Evolutionary conservation across 176 grass and related monocot species (phyloP).

Genomic region (Aegilops tauschii): DNA sequence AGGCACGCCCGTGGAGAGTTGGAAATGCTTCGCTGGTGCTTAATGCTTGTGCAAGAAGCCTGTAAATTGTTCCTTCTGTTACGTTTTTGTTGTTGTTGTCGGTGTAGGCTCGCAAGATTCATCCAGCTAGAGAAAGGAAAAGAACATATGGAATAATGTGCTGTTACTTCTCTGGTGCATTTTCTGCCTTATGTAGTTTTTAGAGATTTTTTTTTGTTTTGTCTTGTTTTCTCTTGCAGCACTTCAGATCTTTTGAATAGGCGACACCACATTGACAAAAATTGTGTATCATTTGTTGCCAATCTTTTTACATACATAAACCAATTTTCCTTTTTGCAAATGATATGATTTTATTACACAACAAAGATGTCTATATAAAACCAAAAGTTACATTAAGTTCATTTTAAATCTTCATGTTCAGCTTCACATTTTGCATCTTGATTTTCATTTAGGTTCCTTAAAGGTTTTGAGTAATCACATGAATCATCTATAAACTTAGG

Average conservation of each 20-base stretch:
- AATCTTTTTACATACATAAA: not conserved
- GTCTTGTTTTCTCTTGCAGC: not conserved
- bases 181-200: not conserved
- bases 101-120: not conserved
- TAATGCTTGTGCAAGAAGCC: slow-evolving; percentile 24
- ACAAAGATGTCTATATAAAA: not conserved
- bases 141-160: not conserved
- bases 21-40: not conserved
- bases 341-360: not conserved
- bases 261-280: not conserved
- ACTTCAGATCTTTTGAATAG: not conserved
- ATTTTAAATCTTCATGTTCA: no score
- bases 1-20: not conserved
- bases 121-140: slow-evolving; percentile 21
- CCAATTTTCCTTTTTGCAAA: not conserved
- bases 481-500: no score
- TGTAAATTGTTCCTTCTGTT: slow-evolving; percentile 16
- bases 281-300: not conserved
- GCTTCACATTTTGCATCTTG: no score
- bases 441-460: no score
- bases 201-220: not conserved
- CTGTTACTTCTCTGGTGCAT: slow-evolving; percentile 8
- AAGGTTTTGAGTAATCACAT: no score
- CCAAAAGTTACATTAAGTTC: not conserved
- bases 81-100: not conserved